phyloP scores from a whole-genome alignment of 257 asterid species.

The Orobanche coerulescens region DNA sequence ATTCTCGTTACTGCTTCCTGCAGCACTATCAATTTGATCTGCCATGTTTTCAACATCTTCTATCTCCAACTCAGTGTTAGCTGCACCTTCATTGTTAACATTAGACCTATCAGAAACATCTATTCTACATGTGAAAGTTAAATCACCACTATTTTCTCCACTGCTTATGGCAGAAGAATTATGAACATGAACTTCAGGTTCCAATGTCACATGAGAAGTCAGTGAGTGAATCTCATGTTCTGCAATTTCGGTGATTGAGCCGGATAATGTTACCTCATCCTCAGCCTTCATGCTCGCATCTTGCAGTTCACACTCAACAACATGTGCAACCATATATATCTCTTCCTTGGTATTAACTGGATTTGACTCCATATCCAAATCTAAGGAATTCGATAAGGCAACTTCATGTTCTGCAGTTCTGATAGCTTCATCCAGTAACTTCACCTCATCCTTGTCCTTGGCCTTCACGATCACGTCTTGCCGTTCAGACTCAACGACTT shows the following conservation, averaged over 20 bases:
- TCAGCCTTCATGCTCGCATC: constrained; percentile 16
- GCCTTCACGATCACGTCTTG: constrained; percentile 18
- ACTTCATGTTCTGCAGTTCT: constrained; percentile 22
- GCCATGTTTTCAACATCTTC: constrained; percentile 26
- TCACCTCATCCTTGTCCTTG: constrained; percentile 19
- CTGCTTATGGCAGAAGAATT: constrained; percentile 22
- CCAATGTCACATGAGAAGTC: constrained; percentile 31
- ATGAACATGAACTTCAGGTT: constrained; percentile 26
- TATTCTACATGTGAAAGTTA: constrained; percentile 24
- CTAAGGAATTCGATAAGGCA: constrained; percentile 20
- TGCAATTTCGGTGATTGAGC: constrained; percentile 21
- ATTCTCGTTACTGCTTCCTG: constrained; percentile 18
- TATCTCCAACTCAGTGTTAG: constrained; percentile 22
- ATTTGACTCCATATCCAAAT: neutral
- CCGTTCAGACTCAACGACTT: constrained; percentile 18
- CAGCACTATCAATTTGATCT: constrained; percentile 27
- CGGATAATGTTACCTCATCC: constrained; percentile 15
- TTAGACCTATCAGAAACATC: constrained; percentile 28
- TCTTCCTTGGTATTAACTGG: constrained; percentile 15
- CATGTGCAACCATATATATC: constrained; percentile 19
- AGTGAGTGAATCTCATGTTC: constrained; percentile 12
- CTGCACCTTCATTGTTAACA: constrained; percentile 22
- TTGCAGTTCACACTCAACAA: constrained; percentile 20
- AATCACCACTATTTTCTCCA: constrained; percentile 24
- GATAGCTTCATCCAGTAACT: constrained; percentile 7